Conservation (phyloP, 306 rosid genomes). For the Purshia tridentata region DNA sequence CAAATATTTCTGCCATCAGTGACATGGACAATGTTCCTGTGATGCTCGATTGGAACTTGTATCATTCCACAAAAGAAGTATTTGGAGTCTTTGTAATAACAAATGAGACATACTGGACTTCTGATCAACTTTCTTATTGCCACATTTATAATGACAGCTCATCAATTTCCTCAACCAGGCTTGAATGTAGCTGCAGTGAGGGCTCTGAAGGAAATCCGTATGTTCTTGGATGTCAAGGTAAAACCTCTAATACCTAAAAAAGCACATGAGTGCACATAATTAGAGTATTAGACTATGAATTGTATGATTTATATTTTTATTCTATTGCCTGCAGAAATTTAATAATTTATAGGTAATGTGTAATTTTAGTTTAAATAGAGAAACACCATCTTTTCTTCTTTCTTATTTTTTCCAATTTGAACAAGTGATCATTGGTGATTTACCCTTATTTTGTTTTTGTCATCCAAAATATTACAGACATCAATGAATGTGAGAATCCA, state of each 20-base stretch:
- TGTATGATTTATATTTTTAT: not conserved
- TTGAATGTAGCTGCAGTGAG: not conserved
- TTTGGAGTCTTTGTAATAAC: not conserved
- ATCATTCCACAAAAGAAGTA: not conserved
- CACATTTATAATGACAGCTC: not conserved
- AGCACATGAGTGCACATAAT: not conserved
- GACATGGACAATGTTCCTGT: slow-evolving; percentile 9
- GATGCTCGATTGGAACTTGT: not conserved
- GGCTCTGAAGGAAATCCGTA: slow-evolving; percentile 27
- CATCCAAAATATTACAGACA: not conserved
- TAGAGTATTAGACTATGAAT: too few species aligned
- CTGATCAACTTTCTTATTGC: not conserved
- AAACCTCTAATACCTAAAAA: not conserved
- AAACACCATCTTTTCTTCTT: too few species aligned
- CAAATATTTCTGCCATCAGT: not conserved
- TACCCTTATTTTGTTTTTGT: not conserved
- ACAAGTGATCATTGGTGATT: not conserved
- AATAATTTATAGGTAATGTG: too few species aligned
- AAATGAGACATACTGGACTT: not conserved
- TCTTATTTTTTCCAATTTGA: not conserved
- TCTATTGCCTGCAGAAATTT: too few species aligned
- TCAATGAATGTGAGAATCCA: not conserved
- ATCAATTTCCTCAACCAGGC: not conserved
- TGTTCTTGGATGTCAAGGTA: slow-evolving; percentile 30
- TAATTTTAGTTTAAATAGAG: too few species aligned